phyloP scores from a whole-genome alignment of 306 rosid genomes.

The Mimosa pudica region DNA sequence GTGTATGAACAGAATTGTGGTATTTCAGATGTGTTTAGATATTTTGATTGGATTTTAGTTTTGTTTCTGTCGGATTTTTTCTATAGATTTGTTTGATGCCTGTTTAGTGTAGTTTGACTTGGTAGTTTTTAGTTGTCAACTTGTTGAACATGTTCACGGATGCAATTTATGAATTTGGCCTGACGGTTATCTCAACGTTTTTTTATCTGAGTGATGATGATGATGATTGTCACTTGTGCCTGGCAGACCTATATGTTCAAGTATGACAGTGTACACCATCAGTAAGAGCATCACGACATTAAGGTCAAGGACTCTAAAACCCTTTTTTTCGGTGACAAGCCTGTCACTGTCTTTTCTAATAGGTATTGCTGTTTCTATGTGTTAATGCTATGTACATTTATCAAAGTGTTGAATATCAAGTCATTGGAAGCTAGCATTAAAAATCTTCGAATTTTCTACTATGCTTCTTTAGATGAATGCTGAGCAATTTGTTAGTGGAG shows the following conservation, averaged over 20 bases:
- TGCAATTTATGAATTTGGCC: not conserved
- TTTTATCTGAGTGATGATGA: not conserved
- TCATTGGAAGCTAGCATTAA: too few species aligned
- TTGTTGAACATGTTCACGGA: not conserved
- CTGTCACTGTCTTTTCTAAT: slow-evolving; percentile 57
- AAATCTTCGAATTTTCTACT: too few species aligned
- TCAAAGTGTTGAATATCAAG: not conserved
- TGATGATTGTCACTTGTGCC: not conserved
- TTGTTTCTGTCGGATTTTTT: not conserved
- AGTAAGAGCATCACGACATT: slow-evolving; percentile 66
- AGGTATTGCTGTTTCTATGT: slow-evolving; percentile 41
- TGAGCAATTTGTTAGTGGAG: too few species aligned
- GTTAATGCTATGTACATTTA: not conserved
- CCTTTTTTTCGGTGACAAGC: slow-evolving; percentile 65
- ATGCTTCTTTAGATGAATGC: not conserved
- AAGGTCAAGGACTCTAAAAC: slow-evolving; percentile 22
- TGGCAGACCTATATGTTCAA: slow-evolving; percentile 75
- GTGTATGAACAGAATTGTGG: not conserved
- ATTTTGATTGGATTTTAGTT: not conserved
- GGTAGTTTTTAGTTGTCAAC: not conserved
- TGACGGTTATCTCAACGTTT: not conserved
- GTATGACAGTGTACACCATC: slow-evolving; percentile 79
- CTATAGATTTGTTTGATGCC: slow-evolving; percentile 9
- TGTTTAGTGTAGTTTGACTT: not conserved
- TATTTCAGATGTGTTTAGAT: not conserved